Percentiles rank a stretch among this genome's conserved stretches.
Evolutionary conservation across 2,329 filamentous ascomycete species (phyloP).

Genomic region (Colletotrichum sp.): DNA sequence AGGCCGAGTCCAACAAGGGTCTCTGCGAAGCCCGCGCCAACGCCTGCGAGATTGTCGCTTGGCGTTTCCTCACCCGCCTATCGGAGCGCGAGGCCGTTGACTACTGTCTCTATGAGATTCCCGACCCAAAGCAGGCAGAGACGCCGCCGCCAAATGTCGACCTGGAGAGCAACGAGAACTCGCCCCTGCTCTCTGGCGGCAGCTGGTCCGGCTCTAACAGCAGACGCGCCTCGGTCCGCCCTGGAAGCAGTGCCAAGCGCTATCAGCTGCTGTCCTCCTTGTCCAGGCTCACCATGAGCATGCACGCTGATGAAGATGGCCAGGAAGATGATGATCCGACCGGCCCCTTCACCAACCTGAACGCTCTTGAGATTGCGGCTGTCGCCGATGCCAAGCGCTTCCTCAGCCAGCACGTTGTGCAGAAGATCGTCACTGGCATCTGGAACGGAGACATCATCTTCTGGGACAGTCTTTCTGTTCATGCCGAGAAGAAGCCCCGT

Average conservation of each 20-base stretch:
- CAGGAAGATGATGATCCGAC: slow-evolving; percentile 67
- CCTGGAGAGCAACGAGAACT: slow-evolving; percentile 53
- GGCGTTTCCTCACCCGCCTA: slow-evolving; percentile 75
- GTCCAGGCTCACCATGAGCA: slow-evolving; percentile 58
- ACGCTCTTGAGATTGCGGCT: slow-evolving; percentile 85
- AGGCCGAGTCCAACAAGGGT: slow-evolving; percentile 61
- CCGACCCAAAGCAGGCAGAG: slow-evolving; percentile 40
- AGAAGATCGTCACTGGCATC: slow-evolving; percentile 83
- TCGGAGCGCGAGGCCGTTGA: slow-evolving; percentile 77
- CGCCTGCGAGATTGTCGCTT: slow-evolving; percentile 82
- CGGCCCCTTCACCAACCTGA: slow-evolving; percentile 77
- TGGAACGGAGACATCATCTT: slow-evolving; percentile 89
- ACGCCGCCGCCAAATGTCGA: slow-evolving; percentile 28
- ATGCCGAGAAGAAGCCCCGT: slow-evolving; percentile 76
- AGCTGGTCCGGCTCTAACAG: slow-evolving; percentile 24
- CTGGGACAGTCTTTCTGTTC: slow-evolving; percentile 79
- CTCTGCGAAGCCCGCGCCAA: slow-evolving; percentile 72
- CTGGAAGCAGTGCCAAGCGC: slow-evolving; percentile 48
- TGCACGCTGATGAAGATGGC: slow-evolving; percentile 39
- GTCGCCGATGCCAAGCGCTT: slow-evolving; percentile 86
- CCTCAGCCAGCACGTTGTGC: slow-evolving; percentile 78
- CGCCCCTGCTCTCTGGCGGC: slow-evolving; percentile 48
- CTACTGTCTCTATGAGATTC: slow-evolving; percentile 76
- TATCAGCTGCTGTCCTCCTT: slow-evolving; percentile 59
- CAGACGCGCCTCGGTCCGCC: slow-evolving; percentile 25